Evolutionary conservation across 495 filamentous ascomycete species (phyloP).

Genomic region (Melanomma pulvis-pyrius): DNA sequence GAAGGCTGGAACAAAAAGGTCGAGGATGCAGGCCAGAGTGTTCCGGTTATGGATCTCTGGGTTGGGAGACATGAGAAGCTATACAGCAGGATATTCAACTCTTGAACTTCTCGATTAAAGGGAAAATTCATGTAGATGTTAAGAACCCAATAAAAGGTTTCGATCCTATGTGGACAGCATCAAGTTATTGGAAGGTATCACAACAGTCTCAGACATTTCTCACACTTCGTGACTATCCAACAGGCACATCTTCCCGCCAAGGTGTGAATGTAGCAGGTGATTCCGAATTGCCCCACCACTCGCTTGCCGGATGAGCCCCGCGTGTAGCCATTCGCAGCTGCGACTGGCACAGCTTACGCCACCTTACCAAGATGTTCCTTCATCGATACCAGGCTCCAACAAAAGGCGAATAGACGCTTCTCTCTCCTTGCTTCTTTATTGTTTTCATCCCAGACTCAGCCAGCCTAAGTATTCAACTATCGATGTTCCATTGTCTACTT

Average conservation of each 20-base stretch:
- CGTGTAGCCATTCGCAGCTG: background rate
- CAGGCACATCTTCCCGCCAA: background rate
- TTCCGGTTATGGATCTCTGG: conserved; percentile 91
- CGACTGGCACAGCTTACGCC: background rate
- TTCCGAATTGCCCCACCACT: conserved; percentile 1
- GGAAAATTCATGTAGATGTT: too few species aligned
- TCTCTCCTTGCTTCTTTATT: background rate
- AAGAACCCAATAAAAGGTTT: too few species aligned
- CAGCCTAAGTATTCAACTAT: too few species aligned
- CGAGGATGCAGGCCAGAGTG: conserved; percentile 82
- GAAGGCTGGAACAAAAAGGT: conserved; percentile 60
- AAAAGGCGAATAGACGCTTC: background rate
- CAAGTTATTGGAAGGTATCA: background rate
- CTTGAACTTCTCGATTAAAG: conserved; percentile 45
- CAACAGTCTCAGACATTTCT: background rate
- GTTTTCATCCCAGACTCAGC: too few species aligned
- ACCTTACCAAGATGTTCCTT: conserved; percentile 6
- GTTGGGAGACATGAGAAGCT: conserved; percentile 91
- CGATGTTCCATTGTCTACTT: too few species aligned
- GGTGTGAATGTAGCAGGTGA: background rate
- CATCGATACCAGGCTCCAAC: background rate
- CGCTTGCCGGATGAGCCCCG: background rate
- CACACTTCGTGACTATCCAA: background rate
- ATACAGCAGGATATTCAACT: conserved; percentile 96
- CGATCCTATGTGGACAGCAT: background rate